Evolutionary conservation across 2,329 filamentous ascomycete genomes (phyloP), one percentile per base, ranked within the genome.

Genomic region (Botrytis aclada): DNA sequence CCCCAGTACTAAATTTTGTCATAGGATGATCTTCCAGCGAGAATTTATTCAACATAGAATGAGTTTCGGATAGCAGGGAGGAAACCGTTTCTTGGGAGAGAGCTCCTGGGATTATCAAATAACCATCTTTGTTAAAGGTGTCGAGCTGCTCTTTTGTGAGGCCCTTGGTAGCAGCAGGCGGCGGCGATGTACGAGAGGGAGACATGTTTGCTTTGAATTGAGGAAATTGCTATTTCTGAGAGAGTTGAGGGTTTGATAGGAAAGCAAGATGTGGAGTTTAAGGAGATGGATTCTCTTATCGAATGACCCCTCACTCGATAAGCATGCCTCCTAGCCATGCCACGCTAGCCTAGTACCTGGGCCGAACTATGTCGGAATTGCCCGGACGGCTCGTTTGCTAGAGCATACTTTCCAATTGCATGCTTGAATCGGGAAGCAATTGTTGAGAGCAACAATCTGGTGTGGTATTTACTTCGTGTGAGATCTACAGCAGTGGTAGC

Each of bases 1-100:
- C 90, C 77, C 95, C 95, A 0, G 95, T 98, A 43, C 92, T 93
- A 87, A 99, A 99, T 80, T 91, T 92, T 14, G 96, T 98, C 87
- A 98, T 91, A 1, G 96, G 95, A 83, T 98, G 96, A 73, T 92
- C 88, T 51, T 88, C 86, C n/a, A 98, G 87, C 54, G 90, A 87
- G 83, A 99, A 95, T 75, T 87, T 85, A 71, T 89, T 84, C 66
- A 98, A 92, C 75, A 98, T 87, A 47, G 84, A 84, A 80, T 91
- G 86, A 9, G 94, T 96, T 83, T 97, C 93, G 74, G 83, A 82
- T 29, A 98, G 88, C 5, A 98, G 89, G 37, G 87, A 84, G 22
- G 86, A 81, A 66, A 95, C 89, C 29, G 92, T 93, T 1, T 86
- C 81, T 0, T 86, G 86, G 16, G 86, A 86, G 58, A 98, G 88